Conservation (phyloP, 164 flowering plant genomes). For the Vitis rupestris region DNA sequence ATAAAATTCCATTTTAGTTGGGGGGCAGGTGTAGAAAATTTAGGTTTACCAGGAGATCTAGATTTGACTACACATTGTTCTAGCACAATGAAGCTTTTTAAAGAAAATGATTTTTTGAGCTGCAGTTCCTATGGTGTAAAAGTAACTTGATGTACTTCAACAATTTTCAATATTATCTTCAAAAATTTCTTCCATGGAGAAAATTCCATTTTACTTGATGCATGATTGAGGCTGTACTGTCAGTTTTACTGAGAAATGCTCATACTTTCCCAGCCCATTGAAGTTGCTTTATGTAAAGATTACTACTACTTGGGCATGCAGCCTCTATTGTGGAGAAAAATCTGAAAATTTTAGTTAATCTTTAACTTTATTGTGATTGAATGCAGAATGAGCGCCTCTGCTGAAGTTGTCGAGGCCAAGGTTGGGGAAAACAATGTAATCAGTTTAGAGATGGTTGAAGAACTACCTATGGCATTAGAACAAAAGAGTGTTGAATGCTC, state of each 20-base stretch:
- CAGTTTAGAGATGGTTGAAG: conserved; percentile 26
- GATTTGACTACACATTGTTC: no score
- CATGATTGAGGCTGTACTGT: neutral
- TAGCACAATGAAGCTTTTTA: no score
- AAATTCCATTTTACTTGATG: neutral
- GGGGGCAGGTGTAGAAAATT: neutral
- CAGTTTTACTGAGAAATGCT: neutral
- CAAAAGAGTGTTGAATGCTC: conserved; percentile 23
- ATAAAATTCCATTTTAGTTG: neutral
- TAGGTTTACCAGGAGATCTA: neutral
- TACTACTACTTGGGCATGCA: no score
- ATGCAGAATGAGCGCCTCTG: conserved; percentile 28
- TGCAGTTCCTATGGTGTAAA: no score
- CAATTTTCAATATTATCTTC: neutral
- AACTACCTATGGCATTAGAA: conserved; percentile 13
- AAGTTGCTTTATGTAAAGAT: no score
- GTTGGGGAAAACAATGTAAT: conserved; percentile 10
- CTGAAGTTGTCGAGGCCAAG: conserved; percentile 13
- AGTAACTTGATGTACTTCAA: neutral
- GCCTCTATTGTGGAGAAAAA: no score
- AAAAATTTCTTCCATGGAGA: neutral
- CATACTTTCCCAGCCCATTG: no score
- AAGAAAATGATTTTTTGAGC: no score
- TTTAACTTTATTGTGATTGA: conserved; percentile 7
- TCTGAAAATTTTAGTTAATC: no score